phyloP scores from a whole-genome alignment of 257 asterid species.

The Solanum habrochaites region DNA sequence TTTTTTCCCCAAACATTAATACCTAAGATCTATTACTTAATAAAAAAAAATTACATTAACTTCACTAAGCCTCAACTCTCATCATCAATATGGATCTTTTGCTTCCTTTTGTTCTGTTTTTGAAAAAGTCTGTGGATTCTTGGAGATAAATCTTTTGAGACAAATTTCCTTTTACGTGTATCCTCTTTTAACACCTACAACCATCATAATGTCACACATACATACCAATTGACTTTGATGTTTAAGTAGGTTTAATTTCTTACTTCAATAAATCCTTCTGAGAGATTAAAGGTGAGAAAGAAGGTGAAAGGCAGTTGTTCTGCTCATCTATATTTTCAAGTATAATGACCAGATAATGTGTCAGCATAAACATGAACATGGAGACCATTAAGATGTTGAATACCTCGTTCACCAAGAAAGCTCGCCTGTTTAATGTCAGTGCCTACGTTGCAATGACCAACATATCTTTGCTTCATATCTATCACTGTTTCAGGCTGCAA shows the following conservation, averaged over 20 bases:
- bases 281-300: not conserved
- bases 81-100: not conserved
- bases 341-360: not conserved
- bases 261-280: not conserved
- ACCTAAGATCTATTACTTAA: not conserved
- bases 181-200: not conserved
- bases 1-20: not conserved
- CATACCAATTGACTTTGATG: not conserved
- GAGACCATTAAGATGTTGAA: conserved; percentile 1
- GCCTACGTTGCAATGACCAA: conserved; percentile 89
- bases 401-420: conserved; percentile 91
- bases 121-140: not conserved
- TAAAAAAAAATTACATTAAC: not conserved
- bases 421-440: conserved; percentile 98
- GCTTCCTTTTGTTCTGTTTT: not conserved
- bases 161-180: not conserved
- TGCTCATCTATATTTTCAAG: not conserved
- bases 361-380: not conserved
- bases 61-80: not conserved
- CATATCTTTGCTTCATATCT: conserved; percentile 89
- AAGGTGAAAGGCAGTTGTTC: not conserved
- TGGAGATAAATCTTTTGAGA: not conserved
- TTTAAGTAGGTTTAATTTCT: not conserved
- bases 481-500: conserved; percentile 73
- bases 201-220: not conserved